Percentiles rank a stretch among this genome's conserved stretches.
These are phyloP conservation scores for Phytophthora kernoviae DNA, from an alignment of 352 stramenopile species.

Conservation along the genomic window DNA sequence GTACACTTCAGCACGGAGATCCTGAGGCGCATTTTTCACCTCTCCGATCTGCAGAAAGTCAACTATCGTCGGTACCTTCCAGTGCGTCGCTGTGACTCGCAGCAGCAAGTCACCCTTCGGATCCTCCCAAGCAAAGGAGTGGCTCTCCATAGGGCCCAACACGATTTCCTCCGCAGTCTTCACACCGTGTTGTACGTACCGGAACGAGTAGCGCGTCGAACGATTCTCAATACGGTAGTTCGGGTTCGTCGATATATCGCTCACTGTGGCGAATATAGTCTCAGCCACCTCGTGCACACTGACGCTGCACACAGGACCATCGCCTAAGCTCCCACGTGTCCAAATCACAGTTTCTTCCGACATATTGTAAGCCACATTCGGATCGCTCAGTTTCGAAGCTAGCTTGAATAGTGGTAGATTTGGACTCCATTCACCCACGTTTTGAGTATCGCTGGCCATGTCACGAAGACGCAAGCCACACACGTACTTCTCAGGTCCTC, in stretches of 20 bases:
- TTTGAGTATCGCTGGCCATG: conserved; percentile 45
- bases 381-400: conserved; percentile 44
- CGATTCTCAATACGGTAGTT: conserved; percentile 89
- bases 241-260: conserved; percentile 68
- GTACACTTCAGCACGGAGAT: conserved; percentile 83
- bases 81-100: conserved; percentile 62
- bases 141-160: conserved; percentile 66
- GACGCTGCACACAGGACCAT: conserved; percentile 76
- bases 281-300: conserved; percentile 62
- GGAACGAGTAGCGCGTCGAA: conserved; percentile 69
- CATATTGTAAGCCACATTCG: conserved; percentile 49
- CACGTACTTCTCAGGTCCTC: conserved; percentile 74
- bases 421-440: conserved; percentile 66
- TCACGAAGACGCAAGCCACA: conserved; percentile 72
- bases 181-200: conserved; percentile 71
- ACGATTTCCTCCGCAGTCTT: conserved; percentile 71
- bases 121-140: conserved; percentile 86
- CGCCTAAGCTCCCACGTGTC: conserved; percentile 70
- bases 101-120: conserved; percentile 62
- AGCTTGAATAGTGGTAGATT: conserved; percentile 53
- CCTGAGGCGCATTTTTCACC: conserved; percentile 53
- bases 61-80: conserved; percentile 73
- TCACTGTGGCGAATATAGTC: conserved; percentile 74
- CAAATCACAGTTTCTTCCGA: conserved; percentile 61
- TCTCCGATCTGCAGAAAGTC: conserved; percentile 80